phyloP scores from a whole-genome alignment of 2,329 filamentous ascomycete species.

The Hyphodiscus sp. region DNA sequence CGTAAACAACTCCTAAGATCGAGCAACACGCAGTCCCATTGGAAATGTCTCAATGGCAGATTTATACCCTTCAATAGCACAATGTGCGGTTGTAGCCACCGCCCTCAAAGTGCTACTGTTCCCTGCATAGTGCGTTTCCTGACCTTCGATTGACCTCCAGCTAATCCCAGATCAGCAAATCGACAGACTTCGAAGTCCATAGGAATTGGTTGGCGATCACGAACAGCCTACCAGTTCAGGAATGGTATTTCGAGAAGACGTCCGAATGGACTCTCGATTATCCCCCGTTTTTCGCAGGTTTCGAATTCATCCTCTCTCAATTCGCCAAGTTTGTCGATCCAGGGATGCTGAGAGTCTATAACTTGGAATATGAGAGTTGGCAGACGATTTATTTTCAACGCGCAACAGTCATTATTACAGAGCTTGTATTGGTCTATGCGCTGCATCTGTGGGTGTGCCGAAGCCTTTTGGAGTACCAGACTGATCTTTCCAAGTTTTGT shows the following conservation, averaged over 20 bases:
- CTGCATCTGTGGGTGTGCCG: conserved; percentile 58
- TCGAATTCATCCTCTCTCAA: conserved; percentile 89
- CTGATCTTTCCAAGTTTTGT: conserved; percentile 53
- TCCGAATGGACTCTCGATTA: conserved; percentile 99
- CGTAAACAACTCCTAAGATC: too few species aligned
- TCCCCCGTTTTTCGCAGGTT: conserved; percentile 94
- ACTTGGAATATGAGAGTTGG: conserved; percentile 84
- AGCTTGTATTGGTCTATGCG: conserved; percentile 77
- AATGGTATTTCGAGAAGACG: conserved; percentile 97
- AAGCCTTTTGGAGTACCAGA: conserved; percentile 8
- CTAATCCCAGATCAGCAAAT: conserved; percentile 60
- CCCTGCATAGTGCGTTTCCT: conserved; percentile 77
- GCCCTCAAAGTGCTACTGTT: conserved; percentile 90
- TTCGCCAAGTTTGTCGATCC: conserved; percentile 71
- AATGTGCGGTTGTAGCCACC: conserved; percentile 79
- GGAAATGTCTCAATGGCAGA: conserved; percentile 58
- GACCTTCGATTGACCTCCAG: background rate
- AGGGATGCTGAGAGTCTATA: conserved; percentile 73
- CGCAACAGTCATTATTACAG: conserved; percentile 76
- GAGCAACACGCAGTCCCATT: conserved; percentile 1
- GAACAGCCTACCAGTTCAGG: conserved; percentile 73
- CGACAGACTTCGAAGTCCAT: conserved; percentile 98
- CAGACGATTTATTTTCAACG: conserved; percentile 92
- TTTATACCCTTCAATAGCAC: conserved; percentile 76
- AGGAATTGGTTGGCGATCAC: conserved; percentile 98